Conservation (phyloP, 2,329 filamentous ascomycete species). For the Sporothrix luriei region DNA sequence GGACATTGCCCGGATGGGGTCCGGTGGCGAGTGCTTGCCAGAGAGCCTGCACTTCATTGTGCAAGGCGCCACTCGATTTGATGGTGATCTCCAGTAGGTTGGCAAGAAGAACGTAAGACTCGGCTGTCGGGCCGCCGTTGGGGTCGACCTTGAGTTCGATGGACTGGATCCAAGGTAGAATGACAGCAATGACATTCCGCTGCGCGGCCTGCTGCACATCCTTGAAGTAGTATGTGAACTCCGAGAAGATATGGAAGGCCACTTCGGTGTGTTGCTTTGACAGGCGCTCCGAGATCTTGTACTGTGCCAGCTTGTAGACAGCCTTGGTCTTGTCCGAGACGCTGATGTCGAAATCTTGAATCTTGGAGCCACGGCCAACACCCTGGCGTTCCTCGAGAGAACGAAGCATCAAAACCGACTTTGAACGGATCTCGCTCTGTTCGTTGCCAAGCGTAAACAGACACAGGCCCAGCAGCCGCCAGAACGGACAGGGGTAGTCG, state of each 20-base stretch:
- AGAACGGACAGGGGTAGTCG: constrained; percentile 84
- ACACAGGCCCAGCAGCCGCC: constrained; percentile 85
- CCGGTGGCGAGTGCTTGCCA: constrained; percentile 97
- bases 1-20: constrained; percentile 89
- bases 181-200: constrained; percentile 89
- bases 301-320: constrained; percentile 96
- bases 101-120: constrained; percentile 90
- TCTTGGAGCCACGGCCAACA: constrained; percentile 71
- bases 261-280: constrained; percentile 86
- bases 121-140: constrained; percentile 84
- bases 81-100: constrained; percentile 97
- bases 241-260: constrained; percentile 92
- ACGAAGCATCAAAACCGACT: constrained; percentile 79
- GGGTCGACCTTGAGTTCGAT: constrained; percentile 91
- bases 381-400: constrained; percentile 80
- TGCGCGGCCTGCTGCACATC: constrained; percentile 80
- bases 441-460: constrained; percentile 93
- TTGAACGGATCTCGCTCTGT: constrained; percentile 83
- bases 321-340: constrained; percentile 98
- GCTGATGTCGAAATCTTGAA: constrained; percentile 97
- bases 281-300: constrained; percentile 89
- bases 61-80: constrained; percentile 80
- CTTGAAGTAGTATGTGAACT: constrained; percentile 93
- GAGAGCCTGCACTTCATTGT: constrained; percentile 95
- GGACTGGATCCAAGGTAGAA: constrained; percentile 93